phyloP scores from a whole-genome alignment of 2,329 filamentous ascomycete species.

The Arachnomyces sp. region DNA sequence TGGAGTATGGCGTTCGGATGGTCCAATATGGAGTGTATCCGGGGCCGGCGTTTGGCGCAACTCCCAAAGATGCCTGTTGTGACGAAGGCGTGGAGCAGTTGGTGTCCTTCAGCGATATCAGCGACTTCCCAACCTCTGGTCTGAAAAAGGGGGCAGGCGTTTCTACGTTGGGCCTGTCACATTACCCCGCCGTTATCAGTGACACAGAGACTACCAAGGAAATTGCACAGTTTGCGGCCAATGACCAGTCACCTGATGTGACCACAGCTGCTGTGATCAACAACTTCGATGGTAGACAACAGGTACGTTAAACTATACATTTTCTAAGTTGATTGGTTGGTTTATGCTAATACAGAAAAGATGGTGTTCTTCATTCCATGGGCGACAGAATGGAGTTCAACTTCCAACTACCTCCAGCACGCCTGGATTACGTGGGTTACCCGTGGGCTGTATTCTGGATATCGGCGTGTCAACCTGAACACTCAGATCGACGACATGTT shows the following conservation, averaged over 20 bases:
- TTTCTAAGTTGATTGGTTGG: too few relatives aligned
- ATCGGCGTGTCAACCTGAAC: conserved; percentile 46
- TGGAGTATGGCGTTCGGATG: conserved; percentile 51
- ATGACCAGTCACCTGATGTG: conserved; percentile 29
- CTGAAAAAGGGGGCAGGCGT: conserved; percentile 43
- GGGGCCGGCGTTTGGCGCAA: conserved; percentile 41
- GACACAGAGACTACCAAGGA: conserved; percentile 46
- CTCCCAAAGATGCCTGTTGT: conserved; percentile 39
- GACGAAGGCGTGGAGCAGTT: conserved; percentile 41
- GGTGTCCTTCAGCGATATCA: conserved; percentile 46
- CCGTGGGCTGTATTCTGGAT: conserved; percentile 48
- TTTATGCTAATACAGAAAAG: conserved; percentile 26
- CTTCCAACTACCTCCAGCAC: conserved; percentile 53
- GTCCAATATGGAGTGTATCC: conserved; percentile 53
- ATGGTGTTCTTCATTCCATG: conserved; percentile 55
- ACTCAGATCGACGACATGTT: conserved; percentile 58
- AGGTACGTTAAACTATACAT: not conserved
- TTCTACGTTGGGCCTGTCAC: conserved; percentile 47
- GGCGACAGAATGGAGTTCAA: conserved; percentile 43
- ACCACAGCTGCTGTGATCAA: conserved; percentile 54
- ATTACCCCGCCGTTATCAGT: conserved; percentile 50
- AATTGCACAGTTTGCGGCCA: conserved; percentile 46
- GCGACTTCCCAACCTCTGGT: conserved; percentile 47
- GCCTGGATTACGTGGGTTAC: conserved; percentile 56
- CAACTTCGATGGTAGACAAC: conserved; percentile 45